Base-by-base conservation (phyloP, 2,329 filamentous ascomycete genomes). In the Aspergillus brasiliensis region DNA sequence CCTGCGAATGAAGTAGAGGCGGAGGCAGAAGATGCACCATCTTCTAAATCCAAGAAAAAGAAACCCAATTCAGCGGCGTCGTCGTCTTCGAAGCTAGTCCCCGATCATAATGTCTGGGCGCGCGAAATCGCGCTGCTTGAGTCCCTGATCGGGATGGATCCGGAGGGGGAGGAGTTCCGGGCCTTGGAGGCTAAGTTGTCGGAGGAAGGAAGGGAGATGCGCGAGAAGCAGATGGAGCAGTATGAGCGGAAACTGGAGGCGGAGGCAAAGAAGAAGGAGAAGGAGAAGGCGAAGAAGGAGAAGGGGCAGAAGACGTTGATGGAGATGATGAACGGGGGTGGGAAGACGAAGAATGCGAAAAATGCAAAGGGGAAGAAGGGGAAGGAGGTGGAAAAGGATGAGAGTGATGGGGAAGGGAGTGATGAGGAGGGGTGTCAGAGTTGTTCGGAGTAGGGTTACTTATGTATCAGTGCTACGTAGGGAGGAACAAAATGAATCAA, bases 41-140 rank as follows among this genome's bases (percentile, higher is more conserved):
- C 61, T 21, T 56, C 48, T n/a, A 68, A 71, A 8, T 69, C 62
- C 48, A 67, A 67, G 48, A 63, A 66, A 11, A 71, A 69, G 47
- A 61, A 64, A 8, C 63, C n/a, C n/a, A n/a, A n/a, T n/a, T n/a
- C n/a, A n/a, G n/a, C 70, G 7, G 63, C 68, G 15, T 58, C 62
- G 4, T 62, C 70, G 3, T 69, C 66, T 8, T 58, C 67, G 11
- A 60, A 66, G 15, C 82, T 83, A 27, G 75, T 88, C 38, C 90
- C 96, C 71, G 92, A 97, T 75, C 91, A 88, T 75, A 81, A 85
- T 56, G 84, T 97, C 15, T 98, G 94, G 93, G 92, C 93, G 1
- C 84, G 88, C 48, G 95, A 99, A 79, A 98, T 99, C 77, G 97
- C 97, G 80, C 81, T 98, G 64, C 83, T 99, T 5, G 95, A 99